Conservation (phyloP, 1,284 basidiomycete genomes). For the Rhodotorula sp. region DNA sequence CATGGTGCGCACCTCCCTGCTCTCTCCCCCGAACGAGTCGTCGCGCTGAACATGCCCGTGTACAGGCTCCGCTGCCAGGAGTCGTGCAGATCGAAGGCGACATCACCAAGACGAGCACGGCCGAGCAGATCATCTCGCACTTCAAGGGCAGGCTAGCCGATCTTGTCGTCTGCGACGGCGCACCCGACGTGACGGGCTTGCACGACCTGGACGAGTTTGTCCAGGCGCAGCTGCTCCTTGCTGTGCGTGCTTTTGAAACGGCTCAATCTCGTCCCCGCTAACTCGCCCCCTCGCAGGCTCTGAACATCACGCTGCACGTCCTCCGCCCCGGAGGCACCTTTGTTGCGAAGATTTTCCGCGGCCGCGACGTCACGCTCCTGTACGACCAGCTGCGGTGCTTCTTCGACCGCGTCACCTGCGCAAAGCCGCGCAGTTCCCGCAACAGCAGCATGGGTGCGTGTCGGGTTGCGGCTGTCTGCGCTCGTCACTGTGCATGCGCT, state of each 20-base stretch:
- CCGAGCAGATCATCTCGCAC: conserved; percentile 56
- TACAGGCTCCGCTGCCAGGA: conserved; percentile 57
- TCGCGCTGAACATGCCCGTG: too few species aligned
- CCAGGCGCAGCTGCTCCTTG: conserved; percentile 59
- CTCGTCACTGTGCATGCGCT: too few species aligned
- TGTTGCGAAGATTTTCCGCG: conserved; percentile 62
- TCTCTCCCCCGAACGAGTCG: too few species aligned
- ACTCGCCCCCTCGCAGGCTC: conserved; percentile 49
- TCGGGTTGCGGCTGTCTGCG: neutral
- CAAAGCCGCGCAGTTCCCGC: conserved; percentile 51
- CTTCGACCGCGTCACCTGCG: conserved; percentile 52
- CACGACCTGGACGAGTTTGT: conserved; percentile 62
- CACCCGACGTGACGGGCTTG: conserved; percentile 62
- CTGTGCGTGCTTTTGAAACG: conserved; percentile 49
- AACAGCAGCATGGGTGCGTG: conserved; percentile 47
- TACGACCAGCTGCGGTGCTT: conserved; percentile 56
- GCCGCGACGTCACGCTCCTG: conserved; percentile 54
- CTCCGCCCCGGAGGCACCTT: conserved; percentile 58
- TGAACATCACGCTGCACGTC: conserved; percentile 58
- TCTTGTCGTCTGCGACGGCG: conserved; percentile 62
- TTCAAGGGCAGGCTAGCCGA: conserved; percentile 57
- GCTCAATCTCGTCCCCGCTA: neutral
- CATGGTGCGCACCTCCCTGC: conserved; percentile 51
- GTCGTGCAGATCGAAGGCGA: conserved; percentile 60
- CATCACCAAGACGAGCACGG: conserved; percentile 58